Evolutionary conservation across 495 filamentous ascomycete genomes (phyloP).

Genomic region (Bryoglossum gracile): DNA sequence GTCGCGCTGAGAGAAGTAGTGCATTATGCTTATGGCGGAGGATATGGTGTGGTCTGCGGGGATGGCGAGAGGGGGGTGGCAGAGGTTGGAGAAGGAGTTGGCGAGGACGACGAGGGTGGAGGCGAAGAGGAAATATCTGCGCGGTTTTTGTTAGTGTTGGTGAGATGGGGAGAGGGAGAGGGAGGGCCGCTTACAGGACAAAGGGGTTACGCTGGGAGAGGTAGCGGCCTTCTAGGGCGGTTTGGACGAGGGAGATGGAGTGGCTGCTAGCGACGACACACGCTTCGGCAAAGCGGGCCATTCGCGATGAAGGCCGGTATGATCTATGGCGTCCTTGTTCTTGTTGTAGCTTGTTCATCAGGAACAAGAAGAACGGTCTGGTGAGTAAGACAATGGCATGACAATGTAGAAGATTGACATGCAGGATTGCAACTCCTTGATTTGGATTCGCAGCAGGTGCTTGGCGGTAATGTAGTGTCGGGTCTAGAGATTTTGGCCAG

Average conservation of each 20-base stretch:
- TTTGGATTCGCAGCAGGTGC: constrained; percentile 39
- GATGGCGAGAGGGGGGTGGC: constrained; percentile 47
- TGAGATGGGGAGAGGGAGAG: not conserved
- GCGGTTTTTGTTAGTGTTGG: not conserved
- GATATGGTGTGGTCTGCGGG: constrained; percentile 46
- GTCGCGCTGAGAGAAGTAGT: constrained; percentile 54
- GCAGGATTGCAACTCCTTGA: constrained; percentile 50
- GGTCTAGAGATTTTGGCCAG: constrained; percentile 42
- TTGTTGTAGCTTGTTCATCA: constrained; percentile 24
- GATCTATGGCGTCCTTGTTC: not conserved
- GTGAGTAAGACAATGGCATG: constrained; percentile 40
- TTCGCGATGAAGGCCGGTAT: constrained; percentile 22
- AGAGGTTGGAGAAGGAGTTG: constrained; percentile 62
- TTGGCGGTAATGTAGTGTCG: constrained; percentile 40
- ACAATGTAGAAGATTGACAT: constrained; percentile 62
- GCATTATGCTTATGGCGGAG: constrained; percentile 54
- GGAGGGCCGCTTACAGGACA: constrained; percentile 56
- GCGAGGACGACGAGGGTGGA: constrained; percentile 61
- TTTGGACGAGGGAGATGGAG: constrained; percentile 53
- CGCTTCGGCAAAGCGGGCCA: constrained; percentile 61
- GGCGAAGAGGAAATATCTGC: constrained; percentile 63
- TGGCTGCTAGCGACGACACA: constrained; percentile 65
- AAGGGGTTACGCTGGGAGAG: constrained; percentile 64
- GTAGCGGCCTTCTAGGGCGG: constrained; percentile 49
- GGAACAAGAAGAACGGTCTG: constrained; percentile 53